Base-by-base conservation (phyloP, 2,329 filamentous ascomycete genomes). In the Alternaria angustiovoidea region DNA sequence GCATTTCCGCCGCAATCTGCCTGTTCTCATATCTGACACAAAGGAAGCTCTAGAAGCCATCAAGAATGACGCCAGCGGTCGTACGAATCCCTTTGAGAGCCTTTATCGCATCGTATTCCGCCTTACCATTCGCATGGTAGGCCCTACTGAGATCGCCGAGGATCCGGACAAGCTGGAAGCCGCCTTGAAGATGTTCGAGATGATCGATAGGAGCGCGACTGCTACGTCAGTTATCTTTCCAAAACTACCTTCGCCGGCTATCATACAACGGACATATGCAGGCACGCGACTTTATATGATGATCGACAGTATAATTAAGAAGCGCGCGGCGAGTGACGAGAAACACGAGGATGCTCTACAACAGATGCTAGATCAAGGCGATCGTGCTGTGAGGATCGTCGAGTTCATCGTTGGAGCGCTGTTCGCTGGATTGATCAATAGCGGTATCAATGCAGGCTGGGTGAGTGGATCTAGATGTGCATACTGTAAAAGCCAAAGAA, bases 341-440 rank as follows among this genome's bases (percentile, higher is more conserved):
- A 77, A 78, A 51, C 76, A 80, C 20, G 78, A 84, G 2, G 86
- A 88, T 63, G 77, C 84, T 0, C 64, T 88, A 66, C 86, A 88
- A 68, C 80, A 78, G 28, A 68, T 87, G 39, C 79, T 88, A 20
- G 85, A 88, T 42, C 73, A 81, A 30, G 85, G 82, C 5, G 80
- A 83, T n/a, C 74, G 71, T 16, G 78, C 83, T 11, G 66, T 71
- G 7, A 75, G 80, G 47, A 81, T 85, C 34, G 76, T 85, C 16
- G 64, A 65, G 12, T 86, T 87, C 71, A 78, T 86, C 34, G 75
- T 87, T n/a, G 81, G 82, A 12, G 77, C 84, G 0, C 74, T 88
- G 3, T 87, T 86, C 67, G 85, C 86, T 1, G 86, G 85, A n/a
- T 76, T 85, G 34, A 64, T 87, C n/a, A 88, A 88, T 73, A 84